These are phyloP conservation scores for Drosera capensis DNA, from an alignment of 148 eudicot genomes.

Conservation along the genomic window DNA sequence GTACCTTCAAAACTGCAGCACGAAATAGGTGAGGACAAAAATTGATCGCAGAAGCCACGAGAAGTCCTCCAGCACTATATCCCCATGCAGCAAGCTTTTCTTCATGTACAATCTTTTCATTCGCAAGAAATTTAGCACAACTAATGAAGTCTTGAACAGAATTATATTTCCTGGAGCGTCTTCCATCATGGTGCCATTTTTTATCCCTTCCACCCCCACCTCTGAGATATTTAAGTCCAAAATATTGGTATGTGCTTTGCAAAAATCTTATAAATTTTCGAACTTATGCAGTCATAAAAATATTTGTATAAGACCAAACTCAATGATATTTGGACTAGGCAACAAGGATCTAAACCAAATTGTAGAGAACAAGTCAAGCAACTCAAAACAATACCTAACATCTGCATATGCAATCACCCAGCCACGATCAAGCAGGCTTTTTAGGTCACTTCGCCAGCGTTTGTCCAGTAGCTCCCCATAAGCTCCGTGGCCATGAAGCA, in stretches of 20 bases:
- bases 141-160: conserved; percentile 57
- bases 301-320: too few relatives aligned
- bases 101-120: conserved; percentile 49
- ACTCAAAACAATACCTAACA: conserved; percentile 74
- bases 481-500: conserved; percentile 91
- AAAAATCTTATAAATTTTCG: not conserved
- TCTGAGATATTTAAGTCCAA: conserved; percentile 17
- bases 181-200: conserved; percentile 83
- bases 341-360: too few relatives aligned
- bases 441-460: conserved; percentile 84
- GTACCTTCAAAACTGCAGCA: conserved; percentile 83
- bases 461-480: conserved; percentile 90
- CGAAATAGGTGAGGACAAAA: conserved; percentile 58
- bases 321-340: too few relatives aligned
- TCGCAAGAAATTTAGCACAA: conserved; percentile 68
- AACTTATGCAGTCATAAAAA: not conserved
- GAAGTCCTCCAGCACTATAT: conserved; percentile 90
- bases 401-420: conserved; percentile 97
- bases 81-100: conserved; percentile 93
- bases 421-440: conserved; percentile 96
- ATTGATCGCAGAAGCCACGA: conserved; percentile 87
- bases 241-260: not conserved
- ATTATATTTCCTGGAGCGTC: conserved; percentile 45
- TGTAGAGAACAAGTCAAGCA: too few relatives aligned
- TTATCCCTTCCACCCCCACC: conserved; percentile 90